These are phyloP conservation scores for Ramalina intermedia DNA, from an alignment of 495 filamentous ascomycete genomes.

Conservation along the genomic window DNA sequence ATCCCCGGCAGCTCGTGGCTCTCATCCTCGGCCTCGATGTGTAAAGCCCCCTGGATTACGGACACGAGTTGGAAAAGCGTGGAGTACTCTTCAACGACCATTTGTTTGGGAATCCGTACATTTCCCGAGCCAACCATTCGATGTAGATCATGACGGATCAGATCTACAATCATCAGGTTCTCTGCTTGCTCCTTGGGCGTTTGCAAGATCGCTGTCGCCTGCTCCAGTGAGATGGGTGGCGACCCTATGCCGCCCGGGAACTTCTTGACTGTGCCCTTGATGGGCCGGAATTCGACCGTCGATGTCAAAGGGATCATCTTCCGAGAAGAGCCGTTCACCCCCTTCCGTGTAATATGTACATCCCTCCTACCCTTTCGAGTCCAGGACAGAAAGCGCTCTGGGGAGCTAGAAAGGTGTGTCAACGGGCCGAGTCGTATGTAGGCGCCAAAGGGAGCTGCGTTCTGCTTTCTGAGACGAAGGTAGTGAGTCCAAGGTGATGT, in stretches of 20 bases:
- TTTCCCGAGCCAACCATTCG: slow-evolving; percentile 57
- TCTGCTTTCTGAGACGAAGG: slow-evolving; percentile 44
- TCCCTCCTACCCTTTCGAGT: slow-evolving; percentile 19
- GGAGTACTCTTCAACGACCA: slow-evolving; percentile 78
- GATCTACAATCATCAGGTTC: slow-evolving; percentile 96
- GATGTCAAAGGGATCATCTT: not conserved
- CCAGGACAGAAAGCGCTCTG: slow-evolving; percentile 81
- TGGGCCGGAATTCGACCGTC: slow-evolving; percentile 49
- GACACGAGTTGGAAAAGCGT: slow-evolving; percentile 84
- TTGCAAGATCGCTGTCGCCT: slow-evolving; percentile 55
- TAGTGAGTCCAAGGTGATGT: slow-evolving; percentile 20
- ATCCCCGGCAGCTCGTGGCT: not conserved
- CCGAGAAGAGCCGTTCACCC: not conserved
- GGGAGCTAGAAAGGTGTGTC: slow-evolving; percentile 71
- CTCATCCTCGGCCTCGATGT: not conserved
- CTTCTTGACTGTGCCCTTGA: slow-evolving; percentile 90
- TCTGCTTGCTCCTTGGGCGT: slow-evolving; percentile 84
- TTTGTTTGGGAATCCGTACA: slow-evolving; percentile 50
- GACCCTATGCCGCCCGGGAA: slow-evolving; percentile 16
- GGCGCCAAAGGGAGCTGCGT: slow-evolving; percentile 78
- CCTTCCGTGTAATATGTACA: not conserved
- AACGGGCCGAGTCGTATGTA: slow-evolving; percentile 56
- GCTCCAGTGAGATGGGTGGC: slow-evolving; percentile 38
- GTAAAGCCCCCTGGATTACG: slow-evolving; percentile 53
- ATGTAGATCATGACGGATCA: slow-evolving; percentile 84